Conservation (phyloP, 768 basidiomycete genomes). For the Boletus reticulatus region DNA sequence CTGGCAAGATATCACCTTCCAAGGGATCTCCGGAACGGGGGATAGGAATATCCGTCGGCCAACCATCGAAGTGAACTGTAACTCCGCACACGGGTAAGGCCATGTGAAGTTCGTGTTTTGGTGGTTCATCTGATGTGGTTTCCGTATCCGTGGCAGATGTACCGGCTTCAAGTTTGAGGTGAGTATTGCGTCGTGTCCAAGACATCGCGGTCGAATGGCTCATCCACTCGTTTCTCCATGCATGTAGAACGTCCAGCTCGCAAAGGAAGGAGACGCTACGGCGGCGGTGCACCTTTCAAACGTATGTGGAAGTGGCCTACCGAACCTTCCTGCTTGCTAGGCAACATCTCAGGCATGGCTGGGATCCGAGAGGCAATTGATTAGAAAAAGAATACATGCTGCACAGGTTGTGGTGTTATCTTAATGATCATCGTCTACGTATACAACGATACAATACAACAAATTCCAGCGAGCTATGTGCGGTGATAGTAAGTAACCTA, state of each 20-base stretch:
- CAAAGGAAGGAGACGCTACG: not conserved
- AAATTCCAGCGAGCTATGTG: not conserved
- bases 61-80: not conserved
- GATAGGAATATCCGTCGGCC: not conserved
- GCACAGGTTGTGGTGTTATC: not conserved
- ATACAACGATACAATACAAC: not conserved
- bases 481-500: not conserved
- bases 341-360: no score
- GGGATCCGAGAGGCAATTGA: not conserved
- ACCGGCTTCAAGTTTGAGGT: constrained; percentile 10
- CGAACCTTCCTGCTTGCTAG: not conserved
- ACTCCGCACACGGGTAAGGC: not conserved
- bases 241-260: constrained; percentile 6
- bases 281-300: not conserved
- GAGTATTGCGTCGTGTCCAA: not conserved
- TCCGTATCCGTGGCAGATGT: not conserved
- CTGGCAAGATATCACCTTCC: constrained; percentile 10
- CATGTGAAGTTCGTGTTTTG: not conserved
- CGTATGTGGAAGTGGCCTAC: constrained; percentile 2
- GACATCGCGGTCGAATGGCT: no score
- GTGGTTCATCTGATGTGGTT: not conserved
- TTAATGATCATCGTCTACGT: no score
- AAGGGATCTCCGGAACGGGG: constrained; percentile 5
- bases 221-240: not conserved
- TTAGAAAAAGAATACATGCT: not conserved